Base-by-base conservation (phyloP, 108 stramenopile genomes). In the Fistulifera solaris region DNA sequence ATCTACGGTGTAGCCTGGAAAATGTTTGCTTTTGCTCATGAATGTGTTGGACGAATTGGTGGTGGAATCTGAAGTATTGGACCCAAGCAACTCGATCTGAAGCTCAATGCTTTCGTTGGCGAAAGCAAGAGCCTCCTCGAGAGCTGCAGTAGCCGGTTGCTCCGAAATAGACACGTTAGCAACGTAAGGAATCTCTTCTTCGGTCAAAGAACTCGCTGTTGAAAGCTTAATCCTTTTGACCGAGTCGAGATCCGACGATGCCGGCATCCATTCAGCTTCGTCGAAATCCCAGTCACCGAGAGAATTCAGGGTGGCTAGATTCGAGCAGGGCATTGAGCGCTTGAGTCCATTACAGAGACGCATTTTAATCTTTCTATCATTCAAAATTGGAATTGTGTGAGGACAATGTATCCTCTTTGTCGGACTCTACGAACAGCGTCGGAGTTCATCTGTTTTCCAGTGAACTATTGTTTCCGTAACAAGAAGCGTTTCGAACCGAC, bases 251-350 rank as follows among this genome's bases (percentile, higher is more conserved):
- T 8, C 31, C 31, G 31, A 35, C 8, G 31, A 35, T 8, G 8
- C 31, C 8, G 31, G 31, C 31, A 35, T 35, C 31, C 31, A 35
- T 8, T 35, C 31, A 3, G 44, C 44, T 11, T 21, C 21, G 6
- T 19, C 44, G 16, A 21, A 11, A 45, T 45, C 19, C 21, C 16
- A 21, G 21, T 17, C 44, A 45, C 19, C 44, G 21, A 21, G 44
- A 11, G 44, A 21, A 45, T 19, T 45, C 44, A 21, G 44, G 21
- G 44, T 21, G 19, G 7, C 11, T 4, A 45, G 44, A 11, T 45
- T 21, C 11, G 16, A 8, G 44, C 44, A 45, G 21, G 44, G 44
- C 44, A 45, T 45, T 17, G 44, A 45, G 44, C 44, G 44, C 21
- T 45, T 45, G 16, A 45, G 44, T 35, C 31, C 31, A 35, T 35